Evolutionary conservation across 2,329 filamentous ascomycete species (phyloP), one percentile per base, ranked within the genome.

Genomic region (Tetracladium maxilliforme): DNA sequence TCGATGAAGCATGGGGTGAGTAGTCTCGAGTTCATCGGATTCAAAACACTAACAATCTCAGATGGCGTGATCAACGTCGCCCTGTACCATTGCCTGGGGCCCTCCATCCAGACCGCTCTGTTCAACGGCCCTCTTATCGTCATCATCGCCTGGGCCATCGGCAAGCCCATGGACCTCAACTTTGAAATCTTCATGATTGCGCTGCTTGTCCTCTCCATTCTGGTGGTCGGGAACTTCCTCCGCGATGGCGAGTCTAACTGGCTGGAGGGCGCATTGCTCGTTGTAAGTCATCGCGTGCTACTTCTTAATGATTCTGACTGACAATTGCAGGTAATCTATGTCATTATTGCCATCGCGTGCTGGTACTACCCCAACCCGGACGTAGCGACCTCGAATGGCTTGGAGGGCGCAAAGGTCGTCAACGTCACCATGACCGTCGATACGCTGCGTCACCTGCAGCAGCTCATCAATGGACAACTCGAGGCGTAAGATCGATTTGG

Each of bases 191-290:
- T 92, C 54, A 80, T 90, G 54, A 63, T 87, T 12, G 67, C 76
- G 27, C 63, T 90, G 35, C 58, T 92, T 8, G 68, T 92, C 26
- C 61, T 92, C 14, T 70, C 80, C 16, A 84, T 92, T 39, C 58
- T 92, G 21, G 80, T 82, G 0, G 78, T 90, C 24, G 81, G 83
- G 3, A 79, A 81, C 33, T 90, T 92, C 50, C 52, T 92, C 26
- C 62, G 82, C 21, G 83, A 92, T 43, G 71, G 79, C 36, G 86
- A 86, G 59, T 81, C 71, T 33, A 87, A 92, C 43, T 92, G 87
- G 42, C 64, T 92, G 6, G 84, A 92, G 47, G 83, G 83, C 4
- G 64, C 70, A 15, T 61, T 92, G n/a, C 79, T 80, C 34, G 66
- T 92, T 10, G 61, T 77, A 24, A 53, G n/a, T n/a, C n/a, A n/a